phyloP scores from a whole-genome alignment of 2,329 filamentous ascomycete species.

The Nannizziopsis barbatae region DNA sequence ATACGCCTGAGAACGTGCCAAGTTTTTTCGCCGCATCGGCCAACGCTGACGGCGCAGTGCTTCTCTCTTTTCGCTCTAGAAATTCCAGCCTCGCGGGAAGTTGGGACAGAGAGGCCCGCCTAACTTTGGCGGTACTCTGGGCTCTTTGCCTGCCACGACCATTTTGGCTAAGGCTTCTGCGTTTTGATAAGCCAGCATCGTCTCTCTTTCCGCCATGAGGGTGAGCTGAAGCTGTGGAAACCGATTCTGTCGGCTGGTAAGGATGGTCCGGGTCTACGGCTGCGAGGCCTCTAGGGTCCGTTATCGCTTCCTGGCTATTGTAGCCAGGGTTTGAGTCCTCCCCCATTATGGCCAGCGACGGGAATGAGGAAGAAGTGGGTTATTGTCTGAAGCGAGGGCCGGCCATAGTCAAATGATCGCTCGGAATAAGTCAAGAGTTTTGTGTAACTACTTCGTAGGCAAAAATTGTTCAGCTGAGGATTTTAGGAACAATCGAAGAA shows the following conservation, averaged over 20 bases:
- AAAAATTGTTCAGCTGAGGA: too few relatives aligned
- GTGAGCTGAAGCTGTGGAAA: neutral
- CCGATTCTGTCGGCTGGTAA: conserved; percentile 5
- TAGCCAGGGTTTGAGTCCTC: neutral
- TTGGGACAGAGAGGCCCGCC: conserved; percentile 14
- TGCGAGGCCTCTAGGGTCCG: neutral
- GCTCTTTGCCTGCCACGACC: conserved; percentile 2
- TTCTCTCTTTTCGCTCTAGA: conserved; percentile 26
- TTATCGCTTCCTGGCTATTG: neutral
- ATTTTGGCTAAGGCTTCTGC: conserved; percentile 3
- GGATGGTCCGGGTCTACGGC: neutral
- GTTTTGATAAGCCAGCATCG: neutral
- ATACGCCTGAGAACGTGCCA: conserved; percentile 66
- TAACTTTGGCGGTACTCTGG: conserved; percentile 8
- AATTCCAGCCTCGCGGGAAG: conserved; percentile 14
- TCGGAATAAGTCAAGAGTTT: too few relatives aligned
- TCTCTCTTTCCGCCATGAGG: neutral
- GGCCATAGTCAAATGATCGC: too few relatives aligned
- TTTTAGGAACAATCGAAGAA: too few relatives aligned
- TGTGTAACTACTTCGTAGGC: too few relatives aligned
- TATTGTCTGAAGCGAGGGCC: neutral
- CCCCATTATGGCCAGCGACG: neutral
- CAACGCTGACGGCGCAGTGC: conserved; percentile 19
- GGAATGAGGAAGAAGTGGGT: neutral
- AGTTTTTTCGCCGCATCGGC: conserved; percentile 48